A percentile compares a stretch with the other conserved stretches of the same genome.
These are phyloP conservation scores for Hyaloscypha bicolor DNA, from an alignment of 495 filamentous ascomycete genomes.

Conservation along the genomic window DNA sequence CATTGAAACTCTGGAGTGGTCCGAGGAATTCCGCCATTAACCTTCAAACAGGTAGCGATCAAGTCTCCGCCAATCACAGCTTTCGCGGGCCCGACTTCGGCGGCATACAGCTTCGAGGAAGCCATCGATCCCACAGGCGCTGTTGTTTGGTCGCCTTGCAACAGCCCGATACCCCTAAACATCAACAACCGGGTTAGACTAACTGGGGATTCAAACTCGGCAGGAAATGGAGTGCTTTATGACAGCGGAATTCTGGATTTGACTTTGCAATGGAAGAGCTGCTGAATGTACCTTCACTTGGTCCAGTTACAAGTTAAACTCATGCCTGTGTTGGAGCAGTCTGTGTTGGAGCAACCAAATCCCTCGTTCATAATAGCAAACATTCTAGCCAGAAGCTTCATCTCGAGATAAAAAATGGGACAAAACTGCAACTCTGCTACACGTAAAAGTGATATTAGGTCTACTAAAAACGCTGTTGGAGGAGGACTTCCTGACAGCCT, in stretches of 20 bases:
- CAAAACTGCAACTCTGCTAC: too few species aligned
- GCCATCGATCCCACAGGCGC: not conserved
- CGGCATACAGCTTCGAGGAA: not conserved
- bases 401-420: too few species aligned
- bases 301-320: too few species aligned
- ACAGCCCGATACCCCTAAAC: slow-evolving; percentile 6
- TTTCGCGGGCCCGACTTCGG: slow-evolving; percentile 3
- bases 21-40: not conserved
- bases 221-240: not conserved
- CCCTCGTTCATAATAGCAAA: too few species aligned
- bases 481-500: too few species aligned
- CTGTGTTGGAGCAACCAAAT: too few species aligned
- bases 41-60: not conserved
- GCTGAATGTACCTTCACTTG: not conserved
- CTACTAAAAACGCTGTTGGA: too few species aligned
- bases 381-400: too few species aligned
- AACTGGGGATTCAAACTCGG: not conserved
- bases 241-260: slow-evolving; percentile 2
- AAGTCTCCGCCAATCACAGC: not conserved
- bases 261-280: not conserved
- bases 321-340: too few species aligned
- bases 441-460: too few species aligned
- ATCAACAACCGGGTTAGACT: slow-evolving; percentile 13
- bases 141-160: slow-evolving; percentile 7
- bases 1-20: too few species aligned